Base-by-base conservation (phyloP, 345 rosid genomes). In the Microthlaspi erraticum region DNA sequence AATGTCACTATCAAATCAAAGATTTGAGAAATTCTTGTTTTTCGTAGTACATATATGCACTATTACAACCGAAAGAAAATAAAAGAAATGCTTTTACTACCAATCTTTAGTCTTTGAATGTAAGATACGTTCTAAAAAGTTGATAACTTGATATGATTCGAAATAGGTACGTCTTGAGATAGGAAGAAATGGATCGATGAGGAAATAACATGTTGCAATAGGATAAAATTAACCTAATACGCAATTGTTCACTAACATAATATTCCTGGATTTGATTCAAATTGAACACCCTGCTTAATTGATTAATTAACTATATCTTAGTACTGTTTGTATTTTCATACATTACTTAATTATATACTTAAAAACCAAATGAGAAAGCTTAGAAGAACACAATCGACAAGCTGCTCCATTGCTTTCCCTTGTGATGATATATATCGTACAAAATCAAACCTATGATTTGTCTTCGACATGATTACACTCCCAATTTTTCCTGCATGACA, bases 1-100 rank as follows among this genome's bases (percentile, higher is more conserved):
- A 73, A 51, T 73, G 60, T 73, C 72, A 57, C 72, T n/a, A 39
- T 65, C 72, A 33, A 10, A 33, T 61, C 20, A 54, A 19, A 34
- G 44, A 18, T 60, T 60, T 41, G 2, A 12, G 7, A 3, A 18
- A 23, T 64, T 46, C 7, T 32, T 61, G 54, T 71, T 29, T 11
- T 23, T 44, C 26, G 16, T 18, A 60, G 16, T 18, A 60, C 23
- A 5, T 9, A 16, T 2, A 14, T 29, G 32, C 20, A 57, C 32
- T 59, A 29, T 58, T 59, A 61, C 74, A 59, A 48, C 52, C 7
- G 60, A 20, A 20, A 39, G 32, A 20, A 2, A 12, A 38, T 32
- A 6, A 58, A 39, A 59, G 4, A 59, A 2, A 12, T 9, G 18
- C 31, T 60, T 41, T 63, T 33, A 37, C 52, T 29, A 66, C 61